phyloP scores from a whole-genome alignment of 495 filamentous ascomycete species.

The Venustampulla echinocandica region DNA sequence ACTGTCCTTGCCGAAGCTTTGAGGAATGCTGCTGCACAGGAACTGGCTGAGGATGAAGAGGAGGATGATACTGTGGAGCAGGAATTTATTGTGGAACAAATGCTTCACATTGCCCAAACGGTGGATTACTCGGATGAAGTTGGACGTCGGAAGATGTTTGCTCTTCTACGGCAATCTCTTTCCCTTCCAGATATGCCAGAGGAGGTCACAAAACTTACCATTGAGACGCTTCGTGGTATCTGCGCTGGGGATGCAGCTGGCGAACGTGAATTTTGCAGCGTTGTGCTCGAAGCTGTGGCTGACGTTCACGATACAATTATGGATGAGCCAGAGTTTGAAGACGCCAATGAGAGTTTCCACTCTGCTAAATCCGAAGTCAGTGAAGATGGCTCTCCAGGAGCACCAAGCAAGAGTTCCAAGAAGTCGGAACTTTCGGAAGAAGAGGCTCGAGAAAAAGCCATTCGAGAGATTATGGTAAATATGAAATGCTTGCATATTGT shows the following conservation, averaged over 20 bases:
- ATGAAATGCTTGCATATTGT: slow-evolving; percentile 98
- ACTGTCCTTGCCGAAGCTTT: slow-evolving; percentile 65
- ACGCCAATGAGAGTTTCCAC: slow-evolving; percentile 80
- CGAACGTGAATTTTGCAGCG: slow-evolving; percentile 86
- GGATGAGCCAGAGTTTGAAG: slow-evolving; percentile 43
- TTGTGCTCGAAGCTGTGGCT: slow-evolving; percentile 87
- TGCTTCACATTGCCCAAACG: slow-evolving; percentile 84
- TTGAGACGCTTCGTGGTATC: slow-evolving; percentile 72
- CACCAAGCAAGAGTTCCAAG: slow-evolving; percentile 32
- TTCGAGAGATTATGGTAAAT: slow-evolving; percentile 89
- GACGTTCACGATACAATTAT: slow-evolving; percentile 90
- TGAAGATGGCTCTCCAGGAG: slow-evolving; percentile 48
- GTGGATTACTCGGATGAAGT: slow-evolving; percentile 94
- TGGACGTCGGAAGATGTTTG: slow-evolving; percentile 89
- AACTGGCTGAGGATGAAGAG: slow-evolving; percentile 46
- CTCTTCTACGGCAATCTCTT: slow-evolving; percentile 73
- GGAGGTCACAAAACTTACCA: slow-evolving; percentile 78
- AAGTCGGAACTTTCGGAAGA: slow-evolving; percentile 51
- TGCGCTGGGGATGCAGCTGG: slow-evolving; percentile 69
- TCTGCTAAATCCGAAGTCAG: slow-evolving; percentile 80
- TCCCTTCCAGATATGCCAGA: slow-evolving; percentile 83
- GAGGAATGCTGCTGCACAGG: slow-evolving; percentile 40
- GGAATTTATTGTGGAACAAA: slow-evolving; percentile 91
- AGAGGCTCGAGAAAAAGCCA: slow-evolving; percentile 68
- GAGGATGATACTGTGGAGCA: slow-evolving; percentile 76